These are phyloP conservation scores for Anastatica hierochuntica DNA, from an alignment of 345 rosid species.

Conservation along the genomic window DNA sequence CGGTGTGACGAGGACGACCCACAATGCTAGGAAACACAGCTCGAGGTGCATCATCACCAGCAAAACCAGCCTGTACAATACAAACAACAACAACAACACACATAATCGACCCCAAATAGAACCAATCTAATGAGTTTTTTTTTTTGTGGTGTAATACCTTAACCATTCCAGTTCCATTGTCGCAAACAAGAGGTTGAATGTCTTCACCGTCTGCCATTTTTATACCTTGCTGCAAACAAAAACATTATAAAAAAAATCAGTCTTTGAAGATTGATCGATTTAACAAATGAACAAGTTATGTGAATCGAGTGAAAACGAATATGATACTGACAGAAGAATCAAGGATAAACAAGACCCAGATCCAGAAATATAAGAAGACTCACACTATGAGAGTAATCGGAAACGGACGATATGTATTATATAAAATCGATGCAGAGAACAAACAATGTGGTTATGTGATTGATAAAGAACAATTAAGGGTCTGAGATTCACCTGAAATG, in stretches of 20 bases:
- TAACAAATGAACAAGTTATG: background rate
- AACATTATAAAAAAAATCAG: background rate
- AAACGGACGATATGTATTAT: background rate
- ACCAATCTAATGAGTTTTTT: background rate
- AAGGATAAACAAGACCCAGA: too few relatives aligned
- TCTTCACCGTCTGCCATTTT: slow-evolving; percentile 94
- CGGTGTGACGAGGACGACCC: slow-evolving; percentile 91
- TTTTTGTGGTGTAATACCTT: slow-evolving; percentile 24
- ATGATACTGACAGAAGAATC: too few relatives aligned
- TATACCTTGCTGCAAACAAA: slow-evolving; percentile 17
- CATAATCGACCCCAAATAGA: background rate
- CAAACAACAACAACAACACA: background rate
- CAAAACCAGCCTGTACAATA: slow-evolving; percentile 67
- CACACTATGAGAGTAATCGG: background rate
- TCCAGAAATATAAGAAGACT: background rate
- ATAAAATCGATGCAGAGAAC: background rate
- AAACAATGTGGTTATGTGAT: background rate
- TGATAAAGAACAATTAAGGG: background rate
- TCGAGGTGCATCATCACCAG: slow-evolving; percentile 88
- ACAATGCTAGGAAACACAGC: slow-evolving; percentile 93
- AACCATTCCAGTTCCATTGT: slow-evolving; percentile 73
- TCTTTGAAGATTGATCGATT: background rate
- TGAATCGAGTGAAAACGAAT: too few relatives aligned
- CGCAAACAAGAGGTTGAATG: slow-evolving; percentile 66
- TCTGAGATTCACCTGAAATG: background rate